A percentile compares a stretch with the other conserved stretches of the same genome.
phyloP scores from a whole-genome alignment of 2,329 filamentous ascomycete genomes.

The Pseudogymnoascus sp. region DNA sequence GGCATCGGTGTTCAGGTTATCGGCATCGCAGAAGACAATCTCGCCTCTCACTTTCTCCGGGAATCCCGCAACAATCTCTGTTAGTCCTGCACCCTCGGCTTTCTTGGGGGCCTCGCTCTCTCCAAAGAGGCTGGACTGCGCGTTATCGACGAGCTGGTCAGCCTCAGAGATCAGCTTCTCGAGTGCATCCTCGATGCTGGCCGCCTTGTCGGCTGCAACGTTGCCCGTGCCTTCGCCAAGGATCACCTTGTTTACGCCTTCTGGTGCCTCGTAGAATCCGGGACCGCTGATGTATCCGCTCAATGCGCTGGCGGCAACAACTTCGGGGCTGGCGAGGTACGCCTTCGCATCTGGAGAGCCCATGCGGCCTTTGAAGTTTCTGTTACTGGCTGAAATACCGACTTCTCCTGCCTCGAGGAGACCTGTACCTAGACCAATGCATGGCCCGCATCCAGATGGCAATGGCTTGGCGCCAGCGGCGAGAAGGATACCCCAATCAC shows the following conservation, averaged over 20 bases:
- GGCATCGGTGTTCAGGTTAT: slow-evolving; percentile 83
- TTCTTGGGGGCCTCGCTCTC: slow-evolving; percentile 24
- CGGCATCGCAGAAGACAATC: slow-evolving; percentile 78
- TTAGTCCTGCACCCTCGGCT: slow-evolving; percentile 36
- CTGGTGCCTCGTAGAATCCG: slow-evolving; percentile 67
- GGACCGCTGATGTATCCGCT: slow-evolving; percentile 65
- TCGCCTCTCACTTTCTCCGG: slow-evolving; percentile 76
- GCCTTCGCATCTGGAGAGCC: slow-evolving; percentile 71
- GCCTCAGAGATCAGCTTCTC: slow-evolving; percentile 63
- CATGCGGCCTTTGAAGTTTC: slow-evolving; percentile 91
- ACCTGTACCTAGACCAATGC: slow-evolving; percentile 74
- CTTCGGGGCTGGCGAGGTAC: slow-evolving; percentile 81
- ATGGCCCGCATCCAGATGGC: slow-evolving; percentile 70
- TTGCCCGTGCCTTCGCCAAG: slow-evolving; percentile 66
- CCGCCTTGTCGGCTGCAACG: slow-evolving; percentile 53
- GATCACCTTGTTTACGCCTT: slow-evolving; percentile 58
- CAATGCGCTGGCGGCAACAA: slow-evolving; percentile 84
- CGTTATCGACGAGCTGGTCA: slow-evolving; percentile 44
- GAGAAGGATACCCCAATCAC: slow-evolving; percentile 77
- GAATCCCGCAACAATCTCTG: slow-evolving; percentile 77
- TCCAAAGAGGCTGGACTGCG: slow-evolving; percentile 28
- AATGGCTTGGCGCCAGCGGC: slow-evolving; percentile 70
- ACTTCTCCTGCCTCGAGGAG: slow-evolving; percentile 79
- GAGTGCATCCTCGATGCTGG: slow-evolving; percentile 61
- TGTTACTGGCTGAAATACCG: slow-evolving; percentile 74